Conservation (phyloP, 169 alveolate genomes). For the Blepharisma undulans region DNA sequence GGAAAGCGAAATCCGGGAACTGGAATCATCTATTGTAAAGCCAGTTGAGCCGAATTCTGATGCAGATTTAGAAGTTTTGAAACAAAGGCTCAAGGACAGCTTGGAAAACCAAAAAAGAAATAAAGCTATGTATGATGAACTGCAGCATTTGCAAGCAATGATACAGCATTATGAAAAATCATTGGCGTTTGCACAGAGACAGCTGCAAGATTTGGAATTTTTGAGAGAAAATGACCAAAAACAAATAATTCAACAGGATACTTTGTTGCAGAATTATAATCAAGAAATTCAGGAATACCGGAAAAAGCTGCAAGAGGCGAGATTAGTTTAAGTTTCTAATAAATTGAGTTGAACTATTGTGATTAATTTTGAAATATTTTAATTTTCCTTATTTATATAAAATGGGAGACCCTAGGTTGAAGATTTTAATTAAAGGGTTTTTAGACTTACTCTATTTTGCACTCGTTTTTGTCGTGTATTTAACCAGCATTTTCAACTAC, state of each 20-base stretch:
- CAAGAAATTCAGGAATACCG: constrained; percentile 33
- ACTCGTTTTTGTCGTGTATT: background rate
- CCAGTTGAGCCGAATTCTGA: constrained; percentile 10
- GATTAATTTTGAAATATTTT: background rate
- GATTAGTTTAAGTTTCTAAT: background rate
- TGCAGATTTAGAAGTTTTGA: constrained; percentile 20
- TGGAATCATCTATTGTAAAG: constrained; percentile 16
- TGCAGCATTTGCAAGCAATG: constrained; percentile 31
- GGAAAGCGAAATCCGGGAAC: constrained; percentile 26
- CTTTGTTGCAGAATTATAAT: background rate
- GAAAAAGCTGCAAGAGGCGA: background rate
- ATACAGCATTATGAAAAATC: constrained; percentile 25
- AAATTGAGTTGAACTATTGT: background rate
- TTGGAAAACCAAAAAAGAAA: constrained; percentile 31
- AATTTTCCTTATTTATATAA: background rate
- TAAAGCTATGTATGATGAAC: constrained; percentile 40
- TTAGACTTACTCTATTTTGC: background rate
- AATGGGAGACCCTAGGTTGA: constrained; percentile 27
- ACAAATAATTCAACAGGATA: background rate
- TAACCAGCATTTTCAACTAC: background rate
- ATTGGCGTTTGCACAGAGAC: constrained; percentile 5
- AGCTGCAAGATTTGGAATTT: constrained; percentile 30
- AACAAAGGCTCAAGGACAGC: constrained; percentile 38
- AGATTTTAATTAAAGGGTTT: constrained; percentile 1
- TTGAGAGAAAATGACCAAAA: constrained; percentile 24